Percentiles rank a stretch among this genome's conserved stretches.
phyloP scores from a whole-genome alignment of 305 asterid species.

The Fraxinus greggii region DNA sequence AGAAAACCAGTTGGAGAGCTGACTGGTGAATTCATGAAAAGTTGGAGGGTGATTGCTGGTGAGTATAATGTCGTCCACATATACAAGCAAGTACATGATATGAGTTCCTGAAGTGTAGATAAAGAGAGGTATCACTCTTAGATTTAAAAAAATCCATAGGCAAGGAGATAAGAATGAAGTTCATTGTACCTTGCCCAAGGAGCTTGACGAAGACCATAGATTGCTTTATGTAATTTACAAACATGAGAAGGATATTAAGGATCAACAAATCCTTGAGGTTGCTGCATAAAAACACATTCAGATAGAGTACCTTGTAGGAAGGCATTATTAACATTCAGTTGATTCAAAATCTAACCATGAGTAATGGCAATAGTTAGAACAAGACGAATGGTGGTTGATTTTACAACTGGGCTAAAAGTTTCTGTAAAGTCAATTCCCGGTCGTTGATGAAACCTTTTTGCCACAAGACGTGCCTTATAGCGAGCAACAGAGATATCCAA shows the following conservation, averaged over 20 bases:
- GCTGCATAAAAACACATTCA: constrained; percentile 2
- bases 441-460: no score
- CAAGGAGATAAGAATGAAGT: not conserved
- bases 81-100: not conserved
- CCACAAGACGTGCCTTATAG: not conserved
- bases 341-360: not conserved
- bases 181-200: not conserved
- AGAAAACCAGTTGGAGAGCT: not conserved
- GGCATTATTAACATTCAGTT: not conserved
- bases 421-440: not conserved
- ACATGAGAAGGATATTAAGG: not conserved
- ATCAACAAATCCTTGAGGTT: not conserved
- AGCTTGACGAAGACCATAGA: not conserved
- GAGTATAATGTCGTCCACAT: not conserved
- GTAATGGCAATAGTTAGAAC: not conserved
- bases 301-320: not conserved
- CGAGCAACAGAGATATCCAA: not conserved
- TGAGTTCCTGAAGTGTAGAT: not conserved
- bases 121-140: not conserved
- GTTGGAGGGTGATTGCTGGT: not conserved
- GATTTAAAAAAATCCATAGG: not conserved
- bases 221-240: not conserved
- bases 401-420: not conserved
- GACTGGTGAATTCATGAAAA: not conserved
- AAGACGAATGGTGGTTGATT: not conserved